Base-by-base conservation (phyloP, 345 rosid genomes). In the Lepidium sativum region DNA sequence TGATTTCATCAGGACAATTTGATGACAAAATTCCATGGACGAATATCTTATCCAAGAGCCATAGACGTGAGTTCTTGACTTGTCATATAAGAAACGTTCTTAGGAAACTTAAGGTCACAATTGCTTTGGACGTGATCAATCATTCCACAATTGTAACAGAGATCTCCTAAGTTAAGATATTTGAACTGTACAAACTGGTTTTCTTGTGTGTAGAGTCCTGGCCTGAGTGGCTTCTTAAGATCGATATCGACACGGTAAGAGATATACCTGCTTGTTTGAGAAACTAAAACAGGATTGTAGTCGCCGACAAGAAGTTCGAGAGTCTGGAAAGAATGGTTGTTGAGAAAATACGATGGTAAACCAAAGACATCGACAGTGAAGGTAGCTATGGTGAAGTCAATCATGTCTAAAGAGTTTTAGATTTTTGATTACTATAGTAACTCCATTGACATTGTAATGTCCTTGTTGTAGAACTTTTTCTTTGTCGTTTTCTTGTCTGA, bases 71-170 rank as follows among this genome's bases (percentile, higher is more conserved):
- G 68, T 61, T 43, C 4, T 53, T 51, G 68, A 60, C 61, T 61
- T 70, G 32, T 12, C 61, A 3, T 34, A 60, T 54, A 69, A 60
- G 67, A 4, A n/a, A 42, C 67, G 67, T 50, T 14, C 34, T 21
- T 52, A 9, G 45, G 53, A 2, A 12, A 4, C 23, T 1, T 68
- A 38, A 67, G 12, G 3, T 51, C 54, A 14, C 73, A 69, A 2
- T 13, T 20, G 8, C 0, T 29, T 10, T 25, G 6, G 13, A 60
- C 21, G 38, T 69, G 54, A 16, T 39, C 61, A 39, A 69, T 60
- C 61, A 23, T 69, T 14, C 73, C 74, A 34, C 74, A 69, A 2
- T 16, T 69, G 61, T 69, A 69, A 31, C 74, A 60, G 38, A 69
- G 61, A 16, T 33, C 35, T 0, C 48, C 67, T n/a, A 69, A 14